Base-by-base conservation (phyloP, 257 asterid species). In the Galeopsis tetrahit region DNA sequence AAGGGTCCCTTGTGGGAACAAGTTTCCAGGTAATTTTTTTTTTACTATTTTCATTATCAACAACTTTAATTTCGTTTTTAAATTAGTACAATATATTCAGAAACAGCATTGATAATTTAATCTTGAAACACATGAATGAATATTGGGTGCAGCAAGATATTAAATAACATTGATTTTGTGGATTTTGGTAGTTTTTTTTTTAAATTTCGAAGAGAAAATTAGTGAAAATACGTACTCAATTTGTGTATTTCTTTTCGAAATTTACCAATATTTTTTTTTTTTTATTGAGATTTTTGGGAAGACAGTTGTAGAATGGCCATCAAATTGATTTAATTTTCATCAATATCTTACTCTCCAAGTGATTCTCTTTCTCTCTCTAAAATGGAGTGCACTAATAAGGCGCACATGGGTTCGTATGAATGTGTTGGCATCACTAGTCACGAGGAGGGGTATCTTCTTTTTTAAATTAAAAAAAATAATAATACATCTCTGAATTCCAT, bases 1-100 rank as follows among this genome's bases (percentile, higher is more conserved):
- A 82, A 82, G 53, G 83, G 60, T 5, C 86, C 86, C 21, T 79
- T 82, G 0, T 82, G 86, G 86, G 86, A 82, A 6, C 80, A 71
- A 61, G 77, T 82, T 82, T 82, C 83, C 72, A 78, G 85, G 85
- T 82, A 36, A 66, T 34, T 55, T 55, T 43, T 33, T 33, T 36
- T 6, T 13, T 6, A n/a, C 14, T 11, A 8, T 36, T 13, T 34
- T n/a, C 10, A 8, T 55, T 21, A 14, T 55, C 34, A 5, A 17
- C 10, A 56, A 9, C 10, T 10, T 9, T 6, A 52, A 52, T 1
- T 21, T 21, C 28, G 28, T 21, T 21, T 21, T 21, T 21, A 21
- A 21, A 21, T 21, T 21, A 21, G 28, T 21, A 21, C 28, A 21
- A 21, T 21, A 21, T 21, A 21, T 21, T 21, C 28, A 21, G 28